phyloP scores from a whole-genome alignment of 2,329 filamentous ascomycete genomes.

The Monosporascus sp. region DNA sequence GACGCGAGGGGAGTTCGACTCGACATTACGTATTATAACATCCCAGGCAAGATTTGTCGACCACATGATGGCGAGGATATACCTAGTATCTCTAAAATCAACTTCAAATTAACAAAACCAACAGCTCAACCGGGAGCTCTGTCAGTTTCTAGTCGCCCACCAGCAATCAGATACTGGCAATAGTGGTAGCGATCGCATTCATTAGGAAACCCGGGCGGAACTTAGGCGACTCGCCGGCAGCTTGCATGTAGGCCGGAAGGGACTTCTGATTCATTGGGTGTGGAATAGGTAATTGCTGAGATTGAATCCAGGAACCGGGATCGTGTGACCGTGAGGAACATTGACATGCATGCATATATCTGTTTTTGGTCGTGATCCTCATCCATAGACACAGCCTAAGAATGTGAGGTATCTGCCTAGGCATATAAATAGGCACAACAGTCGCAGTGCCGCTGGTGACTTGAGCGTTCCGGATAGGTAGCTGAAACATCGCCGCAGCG shows the following conservation, averaged over 20 bases:
- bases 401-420: not conserved
- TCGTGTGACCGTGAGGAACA: not conserved
- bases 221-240: not conserved
- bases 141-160: not conserved
- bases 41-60: too few species aligned
- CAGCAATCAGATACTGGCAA: not conserved
- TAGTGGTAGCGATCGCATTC: not conserved
- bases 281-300: not conserved
- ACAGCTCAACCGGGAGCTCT: not conserved
- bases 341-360: too few species aligned
- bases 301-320: not conserved
- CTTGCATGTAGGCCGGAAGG: not conserved
- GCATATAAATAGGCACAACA: too few species aligned
- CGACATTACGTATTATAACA: too few species aligned
- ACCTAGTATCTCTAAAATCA: too few species aligned
- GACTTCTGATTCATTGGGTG: too few species aligned
- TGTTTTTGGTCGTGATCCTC: too few species aligned
- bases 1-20: too few species aligned
- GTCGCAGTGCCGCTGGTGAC: too few species aligned
- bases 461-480: too few species aligned
- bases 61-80: too few species aligned
- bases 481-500: too few species aligned
- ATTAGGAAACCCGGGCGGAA: not conserved
- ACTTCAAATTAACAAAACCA: not conserved
- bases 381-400: not conserved